These are phyloP conservation scores for Striga asiatica DNA, from an alignment of 257 asterid species.

Conservation along the genomic window DNA sequence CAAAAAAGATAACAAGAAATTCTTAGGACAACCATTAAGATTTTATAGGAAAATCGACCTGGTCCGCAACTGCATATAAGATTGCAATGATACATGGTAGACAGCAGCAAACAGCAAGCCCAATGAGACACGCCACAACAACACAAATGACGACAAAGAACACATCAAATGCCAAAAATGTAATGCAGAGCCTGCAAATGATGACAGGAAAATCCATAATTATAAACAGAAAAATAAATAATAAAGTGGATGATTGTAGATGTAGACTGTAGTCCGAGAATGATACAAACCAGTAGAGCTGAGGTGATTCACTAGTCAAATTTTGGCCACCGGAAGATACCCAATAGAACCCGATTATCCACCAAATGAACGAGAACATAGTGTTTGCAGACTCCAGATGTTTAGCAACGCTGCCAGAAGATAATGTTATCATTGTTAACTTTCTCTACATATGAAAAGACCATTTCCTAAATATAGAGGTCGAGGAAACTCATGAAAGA, in stretches of 20 bases:
- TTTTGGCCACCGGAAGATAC: slow-evolving; percentile 69
- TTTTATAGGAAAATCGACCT: slow-evolving; percentile 35
- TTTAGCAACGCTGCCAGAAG: slow-evolving; percentile 47
- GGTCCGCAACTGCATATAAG: slow-evolving; percentile 92
- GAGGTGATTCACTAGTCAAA: slow-evolving; percentile 64
- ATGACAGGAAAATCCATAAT: not conserved
- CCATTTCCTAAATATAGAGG: not conserved
- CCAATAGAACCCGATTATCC: slow-evolving; percentile 98
- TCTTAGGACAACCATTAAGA: no score
- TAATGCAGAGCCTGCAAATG: slow-evolving; percentile 83
- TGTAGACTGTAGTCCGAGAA: no score
- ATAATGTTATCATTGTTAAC: slow-evolving; percentile 8
- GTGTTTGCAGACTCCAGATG: slow-evolving; percentile 92
- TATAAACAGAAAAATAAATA: not conserved
- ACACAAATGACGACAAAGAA: slow-evolving; percentile 93
- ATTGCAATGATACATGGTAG: slow-evolving; percentile 92
- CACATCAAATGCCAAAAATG: slow-evolving; percentile 95
- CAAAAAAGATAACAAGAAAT: no score
- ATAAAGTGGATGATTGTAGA: no score
- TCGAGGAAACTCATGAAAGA: not conserved
- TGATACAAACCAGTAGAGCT: slow-evolving; percentile 87
- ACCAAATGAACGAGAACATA: slow-evolving; percentile 97
- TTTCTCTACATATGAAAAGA: not conserved
- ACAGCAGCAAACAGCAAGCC: slow-evolving; percentile 99
- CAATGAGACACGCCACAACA: slow-evolving; percentile 88